These are phyloP conservation scores for Xylariales sp. DNA, from an alignment of 2,329 filamentous ascomycete species.

Conservation along the genomic window DNA sequence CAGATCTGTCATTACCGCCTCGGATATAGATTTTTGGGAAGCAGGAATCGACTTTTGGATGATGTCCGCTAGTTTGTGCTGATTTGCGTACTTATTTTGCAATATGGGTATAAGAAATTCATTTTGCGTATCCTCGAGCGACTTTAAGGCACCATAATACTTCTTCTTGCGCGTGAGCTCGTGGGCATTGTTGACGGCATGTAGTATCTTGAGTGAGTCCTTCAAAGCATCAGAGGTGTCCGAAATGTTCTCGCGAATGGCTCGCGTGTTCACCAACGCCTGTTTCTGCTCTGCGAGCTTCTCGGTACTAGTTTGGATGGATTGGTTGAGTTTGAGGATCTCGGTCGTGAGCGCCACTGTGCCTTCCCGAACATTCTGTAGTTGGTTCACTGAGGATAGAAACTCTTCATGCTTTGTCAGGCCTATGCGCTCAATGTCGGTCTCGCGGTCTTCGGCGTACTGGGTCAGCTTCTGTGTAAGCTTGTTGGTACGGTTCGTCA, in stretches of 20 bases:
- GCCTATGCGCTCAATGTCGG: conserved; percentile 90
- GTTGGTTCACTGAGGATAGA: conserved; percentile 84
- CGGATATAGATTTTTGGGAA: conserved; percentile 88
- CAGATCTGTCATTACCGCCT: conserved; percentile 93
- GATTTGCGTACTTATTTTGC: conserved; percentile 81
- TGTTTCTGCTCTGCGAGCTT: conserved; percentile 93
- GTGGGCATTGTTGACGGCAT: conserved; percentile 90
- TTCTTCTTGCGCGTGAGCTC: conserved; percentile 89
- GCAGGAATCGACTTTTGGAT: conserved; percentile 94
- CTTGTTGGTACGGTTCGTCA: conserved; percentile 65
- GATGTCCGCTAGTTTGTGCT: conserved; percentile 91
- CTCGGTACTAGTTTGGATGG: conserved; percentile 92
- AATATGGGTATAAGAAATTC: conserved; percentile 75
- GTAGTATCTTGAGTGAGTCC: conserved; percentile 86
- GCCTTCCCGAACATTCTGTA: conserved; percentile 87
- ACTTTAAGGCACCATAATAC: conserved; percentile 91
- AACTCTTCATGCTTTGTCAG: conserved; percentile 97
- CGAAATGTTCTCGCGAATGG: conserved; percentile 91
- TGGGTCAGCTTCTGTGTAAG: conserved; percentile 74
- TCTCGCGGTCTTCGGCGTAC: conserved; percentile 82
- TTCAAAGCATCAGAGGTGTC: conserved; percentile 85
- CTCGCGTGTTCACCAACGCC: conserved; percentile 84
- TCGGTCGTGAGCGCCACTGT: conserved; percentile 86
- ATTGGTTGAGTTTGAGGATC: conserved; percentile 88
- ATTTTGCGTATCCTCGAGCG: conserved; percentile 91